Conservation (phyloP, 805 yeast genomes). For the Candida jianshihensis region DNA sequence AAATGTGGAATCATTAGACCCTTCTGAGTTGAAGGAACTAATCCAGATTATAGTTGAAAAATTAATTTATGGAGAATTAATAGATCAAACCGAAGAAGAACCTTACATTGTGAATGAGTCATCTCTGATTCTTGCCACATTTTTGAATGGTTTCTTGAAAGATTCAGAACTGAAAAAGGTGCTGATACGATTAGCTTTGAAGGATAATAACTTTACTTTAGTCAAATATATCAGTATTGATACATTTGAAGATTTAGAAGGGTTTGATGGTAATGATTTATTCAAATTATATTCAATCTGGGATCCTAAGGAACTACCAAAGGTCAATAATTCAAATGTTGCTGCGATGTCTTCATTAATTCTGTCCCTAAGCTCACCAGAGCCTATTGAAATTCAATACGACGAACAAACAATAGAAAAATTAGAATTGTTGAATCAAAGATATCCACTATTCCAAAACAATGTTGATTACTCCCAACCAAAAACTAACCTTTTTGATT, state of each 20-base stretch:
- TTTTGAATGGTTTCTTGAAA: slow-evolving; percentile 17
- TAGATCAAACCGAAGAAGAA: slow-evolving; percentile 25
- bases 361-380: too few species aligned
- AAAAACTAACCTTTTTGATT: too few species aligned
- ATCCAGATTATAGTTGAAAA: slow-evolving; percentile 21
- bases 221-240: slow-evolving; percentile 11
- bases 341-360: too few species aligned
- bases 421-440: background rate
- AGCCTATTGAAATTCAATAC: background rate
- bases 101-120: slow-evolving; percentile 19
- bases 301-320: slow-evolving; percentile 1
- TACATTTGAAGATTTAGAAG: slow-evolving; percentile 3
- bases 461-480: too few species aligned
- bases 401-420: background rate
- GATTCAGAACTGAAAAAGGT: slow-evolving; percentile 10
- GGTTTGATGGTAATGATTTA: background rate
- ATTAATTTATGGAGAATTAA: slow-evolving; percentile 31
- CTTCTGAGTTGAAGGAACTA: too few species aligned
- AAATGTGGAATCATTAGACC: too few species aligned
- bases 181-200: slow-evolving; percentile 10
- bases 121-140: slow-evolving; percentile 19
- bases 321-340: too few species aligned
- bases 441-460: background rate
- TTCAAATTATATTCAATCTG: slow-evolving; percentile 5
- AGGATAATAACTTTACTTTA: slow-evolving; percentile 3